These are phyloP conservation scores for Paragyromitra xinjiangensis DNA, from an alignment of 495 filamentous ascomycete genomes.

Conservation along the genomic window DNA sequence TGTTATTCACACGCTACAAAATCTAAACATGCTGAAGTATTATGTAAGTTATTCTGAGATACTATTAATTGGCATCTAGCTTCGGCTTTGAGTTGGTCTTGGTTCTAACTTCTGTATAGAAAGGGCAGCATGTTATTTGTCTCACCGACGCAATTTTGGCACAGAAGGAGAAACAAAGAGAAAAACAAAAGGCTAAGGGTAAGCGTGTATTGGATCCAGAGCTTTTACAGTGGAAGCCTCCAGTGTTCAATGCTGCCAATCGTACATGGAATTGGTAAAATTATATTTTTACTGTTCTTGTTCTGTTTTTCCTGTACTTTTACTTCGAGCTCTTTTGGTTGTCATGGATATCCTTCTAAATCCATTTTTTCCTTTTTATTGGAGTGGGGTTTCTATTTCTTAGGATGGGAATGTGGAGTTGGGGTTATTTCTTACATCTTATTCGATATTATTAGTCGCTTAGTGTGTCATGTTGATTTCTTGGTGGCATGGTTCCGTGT, in stretches of 20 bases:
- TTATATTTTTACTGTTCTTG: not conserved
- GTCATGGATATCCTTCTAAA: not conserved
- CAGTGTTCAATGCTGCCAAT: constrained; percentile 85
- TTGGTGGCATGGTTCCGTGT: not conserved
- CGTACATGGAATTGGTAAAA: constrained; percentile 95
- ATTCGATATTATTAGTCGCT: not conserved
- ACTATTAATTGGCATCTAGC: not conserved
- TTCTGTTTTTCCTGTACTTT: not conserved
- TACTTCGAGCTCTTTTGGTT: not conserved
- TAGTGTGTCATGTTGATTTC: not conserved
- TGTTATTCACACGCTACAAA: constrained; percentile 90
- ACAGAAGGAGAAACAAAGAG: constrained; percentile 77
- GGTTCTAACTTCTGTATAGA: constrained; percentile 61
- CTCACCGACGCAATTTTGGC: constrained; percentile 81
- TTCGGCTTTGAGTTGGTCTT: constrained; percentile 27
- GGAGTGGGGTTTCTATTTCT: not conserved
- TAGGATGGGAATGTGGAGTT: constrained; percentile 17
- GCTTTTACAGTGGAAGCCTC: constrained; percentile 91
- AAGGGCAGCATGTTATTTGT: constrained; percentile 91
- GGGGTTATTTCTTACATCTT: constrained; percentile 13
- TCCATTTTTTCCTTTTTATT: constrained; percentile 3
- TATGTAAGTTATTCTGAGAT: constrained; percentile 64
- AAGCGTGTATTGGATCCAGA: constrained; percentile 78
- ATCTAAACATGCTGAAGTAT: constrained; percentile 92
- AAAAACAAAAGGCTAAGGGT: constrained; percentile 75